Conservation (phyloP, 768 basidiomycete genomes). For the Termitomyces sp. region DNA sequence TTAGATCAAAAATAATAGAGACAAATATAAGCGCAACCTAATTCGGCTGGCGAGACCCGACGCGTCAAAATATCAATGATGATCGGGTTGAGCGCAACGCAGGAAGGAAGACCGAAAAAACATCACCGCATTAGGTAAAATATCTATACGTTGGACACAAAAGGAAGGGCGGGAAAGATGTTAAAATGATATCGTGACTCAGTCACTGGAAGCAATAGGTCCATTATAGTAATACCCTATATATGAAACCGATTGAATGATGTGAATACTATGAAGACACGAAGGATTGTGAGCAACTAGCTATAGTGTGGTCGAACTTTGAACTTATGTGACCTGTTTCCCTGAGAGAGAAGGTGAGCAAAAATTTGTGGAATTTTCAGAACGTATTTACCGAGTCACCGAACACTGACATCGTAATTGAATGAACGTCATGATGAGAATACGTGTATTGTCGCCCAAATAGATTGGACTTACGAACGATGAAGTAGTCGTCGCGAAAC, state of each 20-base stretch:
- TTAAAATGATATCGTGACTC: not conserved
- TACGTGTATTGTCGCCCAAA: not conserved
- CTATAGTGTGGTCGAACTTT: constrained; percentile 7
- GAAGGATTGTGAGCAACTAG: not conserved
- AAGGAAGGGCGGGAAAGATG: not conserved
- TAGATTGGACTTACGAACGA: constrained; percentile 23
- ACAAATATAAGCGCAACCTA: not conserved
- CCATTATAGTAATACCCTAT: not conserved
- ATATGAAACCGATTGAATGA: no score
- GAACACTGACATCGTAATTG: constrained; percentile 18
- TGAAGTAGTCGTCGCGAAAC: constrained; percentile 22
- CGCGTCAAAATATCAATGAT: not conserved
- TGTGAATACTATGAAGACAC: not conserved
- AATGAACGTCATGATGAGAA: not conserved
- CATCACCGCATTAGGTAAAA: not conserved
- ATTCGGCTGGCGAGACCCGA: not conserved
- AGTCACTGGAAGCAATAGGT: not conserved
- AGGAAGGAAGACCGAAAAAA: not conserved
- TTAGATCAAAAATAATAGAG: not conserved
- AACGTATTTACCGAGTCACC: constrained; percentile 25
- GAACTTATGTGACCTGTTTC: constrained; percentile 28
- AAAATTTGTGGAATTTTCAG: not conserved
- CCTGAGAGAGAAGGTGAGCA: constrained; percentile 14
- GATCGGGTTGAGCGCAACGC: not conserved
- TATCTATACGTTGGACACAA: not conserved